These are phyloP conservation scores for Tetrahymena borealis DNA, from an alignment of 73 alveolate genomes.

Conservation along the genomic window DNA sequence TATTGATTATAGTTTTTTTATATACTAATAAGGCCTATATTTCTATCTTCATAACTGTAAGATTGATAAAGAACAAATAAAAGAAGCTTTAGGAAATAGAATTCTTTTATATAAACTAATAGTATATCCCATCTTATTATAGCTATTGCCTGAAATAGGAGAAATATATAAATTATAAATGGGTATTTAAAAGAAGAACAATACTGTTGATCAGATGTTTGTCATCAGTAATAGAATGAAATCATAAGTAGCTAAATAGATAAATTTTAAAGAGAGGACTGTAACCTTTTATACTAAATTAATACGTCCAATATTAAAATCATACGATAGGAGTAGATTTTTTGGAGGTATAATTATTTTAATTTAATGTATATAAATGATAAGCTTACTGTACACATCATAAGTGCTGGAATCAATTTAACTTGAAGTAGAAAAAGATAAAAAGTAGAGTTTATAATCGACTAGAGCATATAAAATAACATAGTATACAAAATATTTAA, in stretches of 20 bases:
- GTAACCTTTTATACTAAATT: background rate
- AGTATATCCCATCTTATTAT: no score
- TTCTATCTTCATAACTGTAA: no score
- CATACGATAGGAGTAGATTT: background rate
- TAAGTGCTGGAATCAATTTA: background rate
- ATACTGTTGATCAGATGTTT: background rate
- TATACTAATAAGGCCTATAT: no score
- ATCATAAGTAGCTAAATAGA: background rate
- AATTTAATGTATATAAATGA: background rate
- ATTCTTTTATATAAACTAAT: no score
- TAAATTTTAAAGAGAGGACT: background rate
- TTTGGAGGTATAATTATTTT: background rate
- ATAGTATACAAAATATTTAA: background rate
- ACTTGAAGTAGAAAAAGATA: background rate
- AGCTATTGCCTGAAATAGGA: background rate
- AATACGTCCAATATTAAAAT: background rate
- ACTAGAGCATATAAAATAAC: background rate
- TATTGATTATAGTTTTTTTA: no score
- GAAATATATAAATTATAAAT: background rate
- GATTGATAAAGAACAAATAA: no score
- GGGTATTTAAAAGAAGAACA: background rate
- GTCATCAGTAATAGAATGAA: background rate
- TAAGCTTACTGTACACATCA: background rate
- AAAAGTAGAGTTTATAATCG: background rate
- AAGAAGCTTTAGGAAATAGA: no score